Evolutionary conservation across 352 stramenopile genomes (phyloP), one percentile per base, ranked within the genome.

Genomic region (Globisporangium megalacanthum): DNA sequence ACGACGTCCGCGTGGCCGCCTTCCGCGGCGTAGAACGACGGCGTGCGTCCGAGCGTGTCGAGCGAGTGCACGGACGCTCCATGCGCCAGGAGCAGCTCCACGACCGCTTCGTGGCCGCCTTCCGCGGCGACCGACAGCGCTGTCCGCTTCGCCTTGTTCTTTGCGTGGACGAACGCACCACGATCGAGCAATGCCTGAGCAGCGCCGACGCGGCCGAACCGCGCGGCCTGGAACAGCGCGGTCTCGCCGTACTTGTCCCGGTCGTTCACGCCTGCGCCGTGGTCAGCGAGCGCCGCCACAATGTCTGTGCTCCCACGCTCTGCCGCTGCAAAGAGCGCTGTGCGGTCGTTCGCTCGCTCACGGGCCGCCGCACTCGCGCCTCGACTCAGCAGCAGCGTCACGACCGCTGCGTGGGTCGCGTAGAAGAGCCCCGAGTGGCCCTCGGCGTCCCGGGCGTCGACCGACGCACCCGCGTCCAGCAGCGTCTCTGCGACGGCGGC

Each of bases 391-490:
- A 62, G 49, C 39, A 62, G 15, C 31, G 49, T 45, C 22, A 48
- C 41, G 14, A 62, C 46, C 4, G 46, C 39, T 22, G 19, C 49
- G 22, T 46, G 56, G 4, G 49, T 62, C 2, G 56, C 56, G 41
- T 62, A 62, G 29, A 56, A 62, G n/a, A 62, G 44, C 44, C 56
- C 51, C n/a, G 49, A 48, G 39, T 62, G 51, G 10, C 58, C 51
- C 29, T 64, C 58, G 6, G 31, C 48, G 37, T 59, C 58, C 2
- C 39, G 36, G 15, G 39, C 50, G 37, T 59, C 29, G 19, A 59
- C 11, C 13, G 46, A 41, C 19, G 58, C 52, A 4, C 52, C 58
- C 17, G 45, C 35, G 13, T 55, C 51, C 15, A 64, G 15, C 22
- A 64, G n/a, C 35, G 13, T 5, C 7, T 54, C n/a, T 11, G 25